These are phyloP conservation scores for Brassica balearica DNA, from an alignment of 441 rosid species.

Conservation along the genomic window DNA sequence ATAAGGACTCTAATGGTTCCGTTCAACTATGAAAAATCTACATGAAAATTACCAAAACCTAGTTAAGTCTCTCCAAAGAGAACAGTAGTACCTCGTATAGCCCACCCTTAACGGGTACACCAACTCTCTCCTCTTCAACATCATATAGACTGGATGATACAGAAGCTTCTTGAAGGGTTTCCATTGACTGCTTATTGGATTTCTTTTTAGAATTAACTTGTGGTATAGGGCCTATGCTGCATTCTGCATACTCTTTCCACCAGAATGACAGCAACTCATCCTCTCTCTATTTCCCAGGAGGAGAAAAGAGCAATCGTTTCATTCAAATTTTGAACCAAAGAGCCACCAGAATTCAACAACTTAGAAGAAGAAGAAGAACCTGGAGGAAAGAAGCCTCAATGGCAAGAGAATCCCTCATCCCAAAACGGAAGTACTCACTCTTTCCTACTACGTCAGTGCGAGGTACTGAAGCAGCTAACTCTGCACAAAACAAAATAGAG, in stretches of 20 bases:
- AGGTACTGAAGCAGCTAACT: slow-evolving; percentile 91
- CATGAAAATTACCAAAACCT: background rate
- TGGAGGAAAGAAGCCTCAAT: slow-evolving; percentile 95
- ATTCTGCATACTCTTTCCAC: slow-evolving; percentile 99
- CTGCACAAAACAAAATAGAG: slow-evolving; percentile 45
- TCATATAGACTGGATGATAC: slow-evolving; percentile 54
- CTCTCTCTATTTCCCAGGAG: slow-evolving; percentile 55
- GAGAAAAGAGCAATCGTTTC: background rate
- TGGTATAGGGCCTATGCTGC: slow-evolving; percentile 85
- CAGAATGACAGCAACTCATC: slow-evolving; percentile 92
- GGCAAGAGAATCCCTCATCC: slow-evolving; percentile 98
- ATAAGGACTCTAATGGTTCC: too few species aligned
- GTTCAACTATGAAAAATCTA: too few species aligned
- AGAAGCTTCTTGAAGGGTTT: slow-evolving; percentile 45
- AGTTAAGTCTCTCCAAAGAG: background rate
- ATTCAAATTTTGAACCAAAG: slow-evolving; percentile 9
- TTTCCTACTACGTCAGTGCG: slow-evolving; percentile 86
- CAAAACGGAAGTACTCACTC: slow-evolving; percentile 90
- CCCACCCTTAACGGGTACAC: slow-evolving; percentile 98
- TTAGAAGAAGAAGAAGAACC: slow-evolving; percentile 51
- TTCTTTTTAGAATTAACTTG: slow-evolving; percentile 48
- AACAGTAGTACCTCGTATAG: slow-evolving; percentile 71
- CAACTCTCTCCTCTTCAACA: slow-evolving; percentile 92
- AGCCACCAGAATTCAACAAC: background rate
- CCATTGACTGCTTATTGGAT: slow-evolving; percentile 45